Evolutionary conservation across 2,329 filamentous ascomycete genomes (phyloP), one percentile per base, ranked within the genome.

Genomic region (Trichothecium roseum): DNA sequence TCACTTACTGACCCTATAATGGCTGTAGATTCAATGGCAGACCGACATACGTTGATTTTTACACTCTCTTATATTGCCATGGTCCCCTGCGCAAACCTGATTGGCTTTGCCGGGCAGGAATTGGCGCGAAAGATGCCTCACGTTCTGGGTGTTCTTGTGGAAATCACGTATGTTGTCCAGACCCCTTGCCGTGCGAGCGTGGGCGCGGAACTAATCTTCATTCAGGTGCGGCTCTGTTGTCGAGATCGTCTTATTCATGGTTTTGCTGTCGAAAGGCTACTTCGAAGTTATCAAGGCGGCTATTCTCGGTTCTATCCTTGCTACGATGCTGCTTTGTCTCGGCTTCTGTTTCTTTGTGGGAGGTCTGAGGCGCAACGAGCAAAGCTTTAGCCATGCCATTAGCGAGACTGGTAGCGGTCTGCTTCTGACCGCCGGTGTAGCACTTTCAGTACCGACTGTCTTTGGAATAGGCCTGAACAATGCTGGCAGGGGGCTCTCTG

Each of bases 231-330:
- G 81, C 3, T 84, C 82, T 1, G 60, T 87, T 8, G 84, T 91
- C 35, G 85, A 94, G 52, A 80, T 93, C 38, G 73, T 93, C 32
- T 62, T 93, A 20, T 91, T 93, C 58, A 81, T 89, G 64, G 72
- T 88, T 3, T 61, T 93, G 30, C 66, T 91, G 4, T 55, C 54
- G 9, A 56, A 63, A 2, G 45, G 64, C 35, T 56, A 64, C 54
- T 78, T 81, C 40, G 66, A 70, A n/a, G 82, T 91, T 45, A 84
- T 93, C 46, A 76, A 85, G 51, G 84, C 84, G 36, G 85, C 86
- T 18, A 88, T 93, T 37, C 62, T 93, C 1, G 85, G 86, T 26
- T 89, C 84, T 1, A 82, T 93, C 30, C 57, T 94, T 24, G 84
- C 86, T 10, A 93, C 86, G 22, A 72, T 91, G 60, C 60, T 93